These are phyloP conservation scores for Sedum album DNA, from an alignment of 164 flowering plant genomes.

Conservation along the genomic window DNA sequence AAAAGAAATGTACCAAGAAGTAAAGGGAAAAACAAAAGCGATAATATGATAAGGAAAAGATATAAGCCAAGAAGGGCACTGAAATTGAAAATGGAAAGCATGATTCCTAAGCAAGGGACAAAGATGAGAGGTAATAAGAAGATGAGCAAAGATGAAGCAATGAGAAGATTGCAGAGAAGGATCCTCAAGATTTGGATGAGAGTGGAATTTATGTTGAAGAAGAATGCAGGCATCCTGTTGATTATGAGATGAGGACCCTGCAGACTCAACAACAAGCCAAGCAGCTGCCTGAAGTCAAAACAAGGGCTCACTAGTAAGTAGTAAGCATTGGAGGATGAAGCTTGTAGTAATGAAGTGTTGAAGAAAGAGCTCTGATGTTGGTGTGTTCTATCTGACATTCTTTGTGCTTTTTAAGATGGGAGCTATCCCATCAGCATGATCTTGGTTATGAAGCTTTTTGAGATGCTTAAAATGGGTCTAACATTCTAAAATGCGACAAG, in stretches of 20 bases:
- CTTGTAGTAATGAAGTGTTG: too few species aligned
- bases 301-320: too few species aligned
- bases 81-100: conserved; percentile 16
- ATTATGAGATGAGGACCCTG: conserved; percentile 14
- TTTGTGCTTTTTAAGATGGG: background rate
- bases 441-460: background rate
- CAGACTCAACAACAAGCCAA: conserved; percentile 14
- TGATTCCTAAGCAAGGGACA: conserved; percentile 16
- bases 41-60: conserved; percentile 12
- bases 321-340: background rate
- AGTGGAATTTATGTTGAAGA: conserved; percentile 18
- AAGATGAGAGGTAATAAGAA: conserved; percentile 15
- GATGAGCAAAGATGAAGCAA: conserved; percentile 12
- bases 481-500: background rate
- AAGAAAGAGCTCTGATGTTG: too few species aligned
- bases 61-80: conserved; percentile 13
- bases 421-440: background rate
- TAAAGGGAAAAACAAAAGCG: conserved; percentile 18
- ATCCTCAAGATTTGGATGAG: conserved; percentile 13
- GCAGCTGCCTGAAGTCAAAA: too few species aligned
- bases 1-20: conserved; percentile 18
- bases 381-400: too few species aligned
- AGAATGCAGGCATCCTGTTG: conserved; percentile 16
- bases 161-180: conserved; percentile 11
- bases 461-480: background rate